These are phyloP conservation scores for Antitrichia curtipendula DNA, from an alignment of 225 moss, liverwort and hornwort species.

Conservation along the genomic window DNA sequence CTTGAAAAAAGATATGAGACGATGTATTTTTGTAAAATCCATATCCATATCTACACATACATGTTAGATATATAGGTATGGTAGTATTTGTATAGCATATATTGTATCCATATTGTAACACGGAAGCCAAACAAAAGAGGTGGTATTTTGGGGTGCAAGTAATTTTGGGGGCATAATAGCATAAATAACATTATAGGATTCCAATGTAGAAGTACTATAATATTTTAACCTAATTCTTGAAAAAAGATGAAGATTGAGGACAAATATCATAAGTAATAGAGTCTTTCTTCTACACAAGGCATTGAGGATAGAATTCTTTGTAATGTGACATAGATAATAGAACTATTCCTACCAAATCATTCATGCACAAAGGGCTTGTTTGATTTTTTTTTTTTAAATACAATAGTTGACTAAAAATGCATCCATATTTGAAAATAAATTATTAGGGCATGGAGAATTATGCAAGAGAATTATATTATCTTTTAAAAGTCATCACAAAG, in stretches of 20 bases:
- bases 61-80: too few relatives aligned
- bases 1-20: too few relatives aligned
- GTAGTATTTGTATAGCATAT: accelerated
- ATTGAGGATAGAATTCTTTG: accelerated
- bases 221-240: background rate
- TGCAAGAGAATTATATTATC: background rate
- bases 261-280: too few relatives aligned
- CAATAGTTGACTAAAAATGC: accelerated
- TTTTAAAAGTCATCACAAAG: background rate
- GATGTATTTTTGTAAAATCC: background rate
- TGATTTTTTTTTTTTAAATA: too few relatives aligned
- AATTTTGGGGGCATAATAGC: background rate
- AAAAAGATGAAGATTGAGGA: background rate
- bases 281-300: background rate
- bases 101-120: too few relatives aligned
- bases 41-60: accelerated
- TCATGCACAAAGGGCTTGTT: too few relatives aligned
- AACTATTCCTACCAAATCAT: accelerated
- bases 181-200: background rate
- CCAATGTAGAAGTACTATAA: accelerated
- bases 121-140: accelerated
- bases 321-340: too few relatives aligned
- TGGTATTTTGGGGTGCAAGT: accelerated
- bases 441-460: too few relatives aligned
- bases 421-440: background rate